Base-by-base conservation (phyloP, 2,329 filamentous ascomycete species). In the Saccharata proteae region DNA sequence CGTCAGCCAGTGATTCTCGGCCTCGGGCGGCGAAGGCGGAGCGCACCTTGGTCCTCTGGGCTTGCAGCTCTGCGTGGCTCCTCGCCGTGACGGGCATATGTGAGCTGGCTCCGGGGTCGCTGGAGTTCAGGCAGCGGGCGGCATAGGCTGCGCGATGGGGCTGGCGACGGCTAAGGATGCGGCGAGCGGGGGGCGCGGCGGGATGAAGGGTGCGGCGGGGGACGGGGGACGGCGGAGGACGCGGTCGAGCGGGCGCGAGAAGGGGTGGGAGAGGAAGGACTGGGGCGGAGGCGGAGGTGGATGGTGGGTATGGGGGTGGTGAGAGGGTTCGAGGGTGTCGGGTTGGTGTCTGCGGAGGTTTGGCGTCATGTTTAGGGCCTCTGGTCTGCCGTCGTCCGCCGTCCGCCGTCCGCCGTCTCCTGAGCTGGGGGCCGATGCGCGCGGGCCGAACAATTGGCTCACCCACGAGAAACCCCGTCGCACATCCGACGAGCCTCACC, bases 41-140 rank as follows among this genome's bases (percentile, higher is more conserved):
- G 37, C 46, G 26, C 42, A 71, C 67, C 65, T 71, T 72, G 58
- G 66, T 66, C 58, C 70, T 67, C 49, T 69, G 65, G 49, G 64
- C 66, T 52, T 72, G 67, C 48, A 65, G 55, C 58, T 71, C 68
- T 55, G 66, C 65, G 59, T 67, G 65, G 47, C 63, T 54, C 49
- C 49, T 59, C 39, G 51, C 47, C 47, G 55, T 54, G 52, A 35
- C 29, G 33, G 28, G 33, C 33, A 35, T 35, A 35, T 28, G 33
- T 35, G 24, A 16, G 24, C 28, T 15, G 27, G 28, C 33, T 35
- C 18, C 25, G 16, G 6, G 23, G 18, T 17, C 14, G n/a, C 15
- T 18, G 23, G 19, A 23, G 13, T n/a, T 21, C 7, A 13, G 23
- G 33, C 28, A 16, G 23, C 13, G 16, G 19, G 33, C 33, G 29